Evolutionary conservation across 2,329 filamentous ascomycete genomes (phyloP), one percentile per base, ranked within the genome.

Genomic region (Colletotrichum lini): DNA sequence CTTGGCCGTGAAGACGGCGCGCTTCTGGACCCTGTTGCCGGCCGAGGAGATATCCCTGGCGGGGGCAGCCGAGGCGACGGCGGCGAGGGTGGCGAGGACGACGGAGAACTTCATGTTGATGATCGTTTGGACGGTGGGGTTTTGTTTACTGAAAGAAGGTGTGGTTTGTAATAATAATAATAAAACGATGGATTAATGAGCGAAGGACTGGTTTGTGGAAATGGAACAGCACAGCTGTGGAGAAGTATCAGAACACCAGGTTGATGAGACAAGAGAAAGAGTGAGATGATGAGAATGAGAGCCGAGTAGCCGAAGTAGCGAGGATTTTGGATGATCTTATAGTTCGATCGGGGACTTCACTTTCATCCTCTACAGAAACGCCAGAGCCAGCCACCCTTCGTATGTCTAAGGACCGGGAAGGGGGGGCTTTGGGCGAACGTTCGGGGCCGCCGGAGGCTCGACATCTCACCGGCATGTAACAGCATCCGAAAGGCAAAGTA

Each of bases 101-200:
- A 77, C 62, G 18, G 79, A 78, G 78, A 82, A 82, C 74, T 79
- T 80, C 81, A 82, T 80, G 15, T 74, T 74, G 73, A 9, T n/a
- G 50, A 16, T 59, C 40, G 9, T 23, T n/a, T 35, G 30, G 30
- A 35, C 30, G 30, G 30, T 8, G 8, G 30, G 2, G 30, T 26
- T 26, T 26, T 49, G 8, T 23, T 49, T 30, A 26, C 42, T 30
- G 47, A 58, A 23, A 57, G 30, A 49, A 40, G 40, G 23, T 58
- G 59, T 35, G 9, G 9, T 26, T 26, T 26, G 26, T 30, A 35
- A 35, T 10, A 35, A 35, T 35, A 35, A 74, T 70, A 72, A 59
- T 76, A 70, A 26, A 54, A 56, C 47, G 60, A 35, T 50, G 18
- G 30, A 64, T n/a, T 60, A n/a, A 35, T 47, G 63, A 66, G 54